Evolutionary conservation across 257 asterid genomes (phyloP), one percentile per base, ranked within the genome.

Genomic region (Oldenlandia corymbosa): DNA sequence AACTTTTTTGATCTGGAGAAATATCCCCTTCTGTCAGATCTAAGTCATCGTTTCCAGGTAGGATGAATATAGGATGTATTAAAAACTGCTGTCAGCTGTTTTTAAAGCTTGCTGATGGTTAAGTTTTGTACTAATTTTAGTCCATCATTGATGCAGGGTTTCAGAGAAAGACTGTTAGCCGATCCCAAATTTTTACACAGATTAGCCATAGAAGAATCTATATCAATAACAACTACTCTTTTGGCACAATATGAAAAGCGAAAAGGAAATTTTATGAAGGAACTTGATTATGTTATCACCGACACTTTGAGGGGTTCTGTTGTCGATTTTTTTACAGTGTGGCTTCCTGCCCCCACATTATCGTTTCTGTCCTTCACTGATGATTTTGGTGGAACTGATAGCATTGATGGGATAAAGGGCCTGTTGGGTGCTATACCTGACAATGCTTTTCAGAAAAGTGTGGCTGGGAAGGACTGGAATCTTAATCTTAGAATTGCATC

Each of bases 281-380:
- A 92, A 83, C 78, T 89, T 53, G 99, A 92, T 78, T 92, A 92
- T 55, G 96, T 92, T 53, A 64, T 80, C 47, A 92, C 99, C 5
- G 99, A 92, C 57, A 78, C 95, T 10, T 46, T 79, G 61, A 79
- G 99, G 68, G 99, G 97, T 54, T 59, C 75, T 54, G 93, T 92
- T 45, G 99, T 92, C 13, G 99, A 92, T 71, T 89, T 92, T 74
- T 92, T 89, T 73, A 92, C 99, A 6, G 99, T 89, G 56, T 92
- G 99, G 99, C 94, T 92, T 74, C 99, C 97, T 18, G 99, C 97
- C 28, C 99, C 99, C 63, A 92, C 97, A 0, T 41, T 85, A 43
- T 84, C 99, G 17, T 91, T 91, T 82, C 85, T 88, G 36, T 73
- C 90, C 13, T 69, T 71, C 24, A 75, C 78, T 60, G 74, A 72